Conservation (phyloP, 108 stramenopile genomes). For the Cyclotella baltica region DNA sequence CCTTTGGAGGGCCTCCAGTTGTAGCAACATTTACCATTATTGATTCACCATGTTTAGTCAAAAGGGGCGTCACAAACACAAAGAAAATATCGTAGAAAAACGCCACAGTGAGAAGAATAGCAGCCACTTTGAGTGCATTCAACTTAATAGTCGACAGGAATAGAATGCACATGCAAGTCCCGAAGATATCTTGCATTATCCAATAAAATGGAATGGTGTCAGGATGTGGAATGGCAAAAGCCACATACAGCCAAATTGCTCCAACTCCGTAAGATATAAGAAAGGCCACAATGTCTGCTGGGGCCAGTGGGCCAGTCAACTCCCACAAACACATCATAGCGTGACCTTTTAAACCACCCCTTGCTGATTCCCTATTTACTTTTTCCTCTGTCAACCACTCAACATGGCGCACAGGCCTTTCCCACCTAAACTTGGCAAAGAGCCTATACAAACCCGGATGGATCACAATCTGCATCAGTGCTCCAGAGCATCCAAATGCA, state of each 20-base stretch:
- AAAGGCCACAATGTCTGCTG: slow-evolving; percentile 32
- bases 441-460: slow-evolving; percentile 38
- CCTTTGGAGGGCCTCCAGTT: slow-evolving; percentile 58
- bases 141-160: slow-evolving; percentile 78
- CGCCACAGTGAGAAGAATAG: slow-evolving; percentile 74
- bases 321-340: slow-evolving; percentile 38
- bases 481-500: slow-evolving; percentile 73
- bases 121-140: slow-evolving; percentile 76
- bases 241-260: slow-evolving; percentile 48
- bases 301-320: slow-evolving; percentile 40
- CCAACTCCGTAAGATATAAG: slow-evolving; percentile 40
- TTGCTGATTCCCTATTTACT: slow-evolving; percentile 17
- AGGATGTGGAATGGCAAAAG: slow-evolving; percentile 41
- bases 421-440: slow-evolving; percentile 28
- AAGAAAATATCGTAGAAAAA: slow-evolving; percentile 95
- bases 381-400: slow-evolving; percentile 43
- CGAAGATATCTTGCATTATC: slow-evolving; percentile 83
- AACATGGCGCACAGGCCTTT: slow-evolving; percentile 17
- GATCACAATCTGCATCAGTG: slow-evolving; percentile 54
- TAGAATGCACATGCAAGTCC: slow-evolving; percentile 78
- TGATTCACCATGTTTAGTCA: slow-evolving; percentile 71
- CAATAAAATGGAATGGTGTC: slow-evolving; percentile 66
- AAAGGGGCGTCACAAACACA: slow-evolving; percentile 84
- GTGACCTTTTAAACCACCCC: slow-evolving; percentile 35
- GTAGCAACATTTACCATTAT: slow-evolving; percentile 86